Percentiles rank a stretch among this genome's conserved stretches.
These are phyloP conservation scores for Trifolium repens DNA, from an alignment of 306 rosid species.

Conservation along the genomic window DNA sequence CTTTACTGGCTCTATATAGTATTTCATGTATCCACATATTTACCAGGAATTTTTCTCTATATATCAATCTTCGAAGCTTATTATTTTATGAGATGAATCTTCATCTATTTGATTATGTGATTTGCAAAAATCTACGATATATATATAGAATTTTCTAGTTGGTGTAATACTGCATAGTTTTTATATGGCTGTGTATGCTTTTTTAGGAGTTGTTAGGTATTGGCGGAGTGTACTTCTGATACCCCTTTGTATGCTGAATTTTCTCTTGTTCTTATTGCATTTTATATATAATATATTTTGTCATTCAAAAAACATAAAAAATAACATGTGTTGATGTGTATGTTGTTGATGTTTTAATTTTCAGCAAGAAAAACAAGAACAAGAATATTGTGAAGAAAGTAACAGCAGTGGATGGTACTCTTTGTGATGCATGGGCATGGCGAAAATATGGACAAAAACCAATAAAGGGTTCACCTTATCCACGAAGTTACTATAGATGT, in stretches of 20 bases:
- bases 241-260: too few relatives aligned
- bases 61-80: not conserved
- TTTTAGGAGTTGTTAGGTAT: too few relatives aligned
- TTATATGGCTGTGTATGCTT: too few relatives aligned
- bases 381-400: slow-evolving; percentile 72
- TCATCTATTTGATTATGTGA: not conserved
- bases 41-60: too few relatives aligned
- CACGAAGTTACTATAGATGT: slow-evolving; percentile 88
- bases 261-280: too few relatives aligned
- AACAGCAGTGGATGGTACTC: slow-evolving; percentile 47
- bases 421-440: slow-evolving; percentile 88
- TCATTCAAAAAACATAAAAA: not conserved
- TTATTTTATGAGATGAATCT: not conserved
- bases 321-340: not conserved
- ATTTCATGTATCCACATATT: too few relatives aligned
- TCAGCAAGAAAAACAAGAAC: slow-evolving; percentile 66
- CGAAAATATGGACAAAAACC: slow-evolving; percentile 97
- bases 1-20: too few relatives aligned
- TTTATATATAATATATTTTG: too few relatives aligned
- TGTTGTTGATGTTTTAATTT: not conserved
- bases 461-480: slow-evolving; percentile 92
- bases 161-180: not conserved
- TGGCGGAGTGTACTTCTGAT: too few relatives aligned
- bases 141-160: not conserved
- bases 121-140: not conserved